Base-by-base conservation (phyloP, 169 alveolate species). In the Plasmodium fragile region DNA sequence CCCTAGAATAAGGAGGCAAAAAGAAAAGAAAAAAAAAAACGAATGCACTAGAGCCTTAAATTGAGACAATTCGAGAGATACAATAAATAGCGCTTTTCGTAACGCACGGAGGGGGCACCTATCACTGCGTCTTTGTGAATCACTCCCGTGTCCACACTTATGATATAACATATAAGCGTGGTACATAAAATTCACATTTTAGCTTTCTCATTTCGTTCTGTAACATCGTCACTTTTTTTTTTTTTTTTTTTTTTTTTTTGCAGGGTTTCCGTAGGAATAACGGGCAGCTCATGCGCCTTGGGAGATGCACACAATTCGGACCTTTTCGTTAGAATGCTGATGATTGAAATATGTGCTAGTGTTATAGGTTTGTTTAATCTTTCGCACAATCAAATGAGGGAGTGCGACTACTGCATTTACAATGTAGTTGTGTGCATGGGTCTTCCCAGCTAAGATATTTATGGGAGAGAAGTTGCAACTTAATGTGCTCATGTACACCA, bases 231-330 rank as follows among this genome's bases (percentile, higher is more conserved):
- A 25, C 16, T 78, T 41, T 4, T 8, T 10, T 25, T 53, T 32
- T 71, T 71, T 65, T 79, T 30, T 73, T 55, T 55, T 4, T 39
- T n/a, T 16, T 30, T 30, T 77, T 18, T 70, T 43, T 90, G 75
- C 90, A 96, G 98, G 11, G 96, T 99, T 84, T 97, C 99, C 82
- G 99, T 99, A 75, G 99, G 99, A 13, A 99, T 99, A 78, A 98
- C 99, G 43, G 99, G 99, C 3, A 98, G 99, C 82, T 99, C 99
- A 75, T 98, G 99, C 69, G 99, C 99, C 10, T 95, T 99, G 70
- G 99, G 99, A 71, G 99, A 99, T 96, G 99, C 99, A 11, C 99
- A 99, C 97, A 97, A 98, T 71, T 99, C 99, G 8, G 99, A 99
- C 92, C 98, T 99, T n/a, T 99, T 99, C 96, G 99, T 98, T 59